Percentiles rank a stretch among this genome's conserved stretches.
phyloP scores from a whole-genome alignment of 495 filamentous ascomycete genomes.

The Cercophora sp. region DNA sequence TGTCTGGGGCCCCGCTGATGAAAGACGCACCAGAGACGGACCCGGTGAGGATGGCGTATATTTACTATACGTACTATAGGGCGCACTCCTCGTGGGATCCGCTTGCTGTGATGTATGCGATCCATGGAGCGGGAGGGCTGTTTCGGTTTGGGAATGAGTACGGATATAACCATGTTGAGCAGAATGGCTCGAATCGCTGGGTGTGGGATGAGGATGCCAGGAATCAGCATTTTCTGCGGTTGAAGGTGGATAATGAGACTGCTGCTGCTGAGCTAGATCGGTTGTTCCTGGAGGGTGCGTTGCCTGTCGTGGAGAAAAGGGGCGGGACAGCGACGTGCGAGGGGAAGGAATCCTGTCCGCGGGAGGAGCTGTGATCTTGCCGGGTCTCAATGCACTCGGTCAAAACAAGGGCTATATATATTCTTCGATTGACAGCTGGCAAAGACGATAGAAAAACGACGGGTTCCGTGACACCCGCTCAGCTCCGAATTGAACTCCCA shows the following conservation, averaged over 20 bases:
- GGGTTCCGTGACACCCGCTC: too few relatives aligned
- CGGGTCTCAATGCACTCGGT: too few relatives aligned
- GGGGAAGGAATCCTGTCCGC: too few relatives aligned
- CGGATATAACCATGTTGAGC: constrained; percentile 30
- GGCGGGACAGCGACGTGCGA: too few relatives aligned
- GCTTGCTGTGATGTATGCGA: constrained; percentile 41
- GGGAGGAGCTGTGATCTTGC: too few relatives aligned
- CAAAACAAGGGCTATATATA: too few relatives aligned
- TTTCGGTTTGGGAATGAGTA: constrained; percentile 29
- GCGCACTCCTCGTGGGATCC: constrained; percentile 42
- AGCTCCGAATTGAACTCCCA: too few relatives aligned
- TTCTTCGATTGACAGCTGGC: too few relatives aligned
- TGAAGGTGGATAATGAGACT: constrained; percentile 18
- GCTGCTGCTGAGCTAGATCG: constrained; percentile 24
- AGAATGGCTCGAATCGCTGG: constrained; percentile 35
- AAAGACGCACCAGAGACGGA: constrained; percentile 27
- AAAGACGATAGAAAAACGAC: too few relatives aligned
- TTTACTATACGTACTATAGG: constrained; percentile 33
- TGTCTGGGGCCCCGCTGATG: constrained; percentile 34
- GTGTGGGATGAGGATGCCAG: constrained; percentile 24
- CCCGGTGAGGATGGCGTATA: constrained; percentile 39
- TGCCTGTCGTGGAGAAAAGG: background rate
- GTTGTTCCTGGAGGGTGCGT: constrained; percentile 16
- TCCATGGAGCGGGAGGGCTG: constrained; percentile 31
- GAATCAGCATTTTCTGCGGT: constrained; percentile 32